Conservation (phyloP, 2,329 filamentous ascomycete species). For the Didymella segeticola region DNA sequence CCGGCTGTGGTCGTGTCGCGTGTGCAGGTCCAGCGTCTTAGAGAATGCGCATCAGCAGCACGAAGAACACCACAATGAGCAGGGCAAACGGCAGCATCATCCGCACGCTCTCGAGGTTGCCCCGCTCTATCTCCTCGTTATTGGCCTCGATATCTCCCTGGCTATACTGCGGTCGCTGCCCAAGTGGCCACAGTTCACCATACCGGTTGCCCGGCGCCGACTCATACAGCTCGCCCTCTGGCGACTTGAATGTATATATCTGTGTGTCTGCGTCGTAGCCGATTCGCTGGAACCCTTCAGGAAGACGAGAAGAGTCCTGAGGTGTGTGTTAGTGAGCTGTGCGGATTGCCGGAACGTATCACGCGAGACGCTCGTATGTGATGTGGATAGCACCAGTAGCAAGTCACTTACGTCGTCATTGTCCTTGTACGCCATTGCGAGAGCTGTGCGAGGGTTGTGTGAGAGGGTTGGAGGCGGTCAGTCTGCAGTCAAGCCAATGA, state of each 20-base stretch:
- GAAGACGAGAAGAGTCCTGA: conserved; percentile 60
- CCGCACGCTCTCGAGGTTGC: conserved; percentile 56
- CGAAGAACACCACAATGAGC: conserved; percentile 59
- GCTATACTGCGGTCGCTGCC: conserved; percentile 19
- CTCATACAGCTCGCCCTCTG: conserved; percentile 59
- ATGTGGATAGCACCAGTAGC: not conserved
- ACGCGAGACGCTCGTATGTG: not conserved
- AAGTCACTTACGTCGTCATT: conserved; percentile 10
- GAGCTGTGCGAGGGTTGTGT: not conserved
- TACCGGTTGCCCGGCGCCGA: conserved; percentile 59
- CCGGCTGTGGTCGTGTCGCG: not conserved
- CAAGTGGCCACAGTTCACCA: conserved; percentile 50
- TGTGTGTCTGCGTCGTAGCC: conserved; percentile 65
- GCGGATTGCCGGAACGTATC: not conserved
- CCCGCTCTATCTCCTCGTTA: conserved; percentile 26
- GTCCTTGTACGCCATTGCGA: conserved; percentile 13
- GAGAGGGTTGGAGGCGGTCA: conserved; percentile 4
- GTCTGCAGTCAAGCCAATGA: conserved; percentile 7
- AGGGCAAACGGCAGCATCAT: conserved; percentile 66
- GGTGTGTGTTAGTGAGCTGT: not conserved
- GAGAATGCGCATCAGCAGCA: conserved; percentile 49
- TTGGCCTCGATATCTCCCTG: conserved; percentile 27
- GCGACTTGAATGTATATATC: conserved; percentile 60
- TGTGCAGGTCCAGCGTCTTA: not conserved
- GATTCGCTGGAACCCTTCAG: conserved; percentile 61